Evolutionary conservation across 2,329 filamentous ascomycete genomes (phyloP).

Genomic region (Cylindrodendrum hubeiense): DNA sequence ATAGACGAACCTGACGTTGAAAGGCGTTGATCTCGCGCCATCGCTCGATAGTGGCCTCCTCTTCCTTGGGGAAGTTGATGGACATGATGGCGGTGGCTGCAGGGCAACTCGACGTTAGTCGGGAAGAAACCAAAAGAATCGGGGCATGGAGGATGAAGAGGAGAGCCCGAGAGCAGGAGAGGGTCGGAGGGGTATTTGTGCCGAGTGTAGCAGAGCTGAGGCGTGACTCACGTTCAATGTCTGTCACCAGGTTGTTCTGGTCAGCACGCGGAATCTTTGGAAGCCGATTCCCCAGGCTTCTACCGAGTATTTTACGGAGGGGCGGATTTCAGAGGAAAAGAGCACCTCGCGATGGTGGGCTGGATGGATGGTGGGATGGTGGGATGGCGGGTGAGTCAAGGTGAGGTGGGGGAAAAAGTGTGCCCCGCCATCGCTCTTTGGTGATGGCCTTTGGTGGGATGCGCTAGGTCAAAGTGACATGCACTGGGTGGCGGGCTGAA

Average conservation of each 20-base stretch:
- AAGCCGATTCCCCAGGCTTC: conserved; percentile 31
- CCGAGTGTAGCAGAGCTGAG: neutral
- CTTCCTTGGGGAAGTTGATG: conserved; percentile 93
- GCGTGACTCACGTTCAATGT: conserved; percentile 22
- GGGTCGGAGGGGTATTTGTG: neutral
- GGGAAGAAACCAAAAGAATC: neutral
- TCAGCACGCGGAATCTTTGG: conserved; percentile 30
- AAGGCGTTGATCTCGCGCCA: conserved; percentile 97
- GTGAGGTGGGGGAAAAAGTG: conserved; percentile 39
- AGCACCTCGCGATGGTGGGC: conserved; percentile 40
- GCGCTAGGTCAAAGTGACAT: neutral
- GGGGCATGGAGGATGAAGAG: neutral
- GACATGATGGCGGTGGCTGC: conserved; percentile 67
- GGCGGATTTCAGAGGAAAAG: conserved; percentile 42
- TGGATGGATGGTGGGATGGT: conserved; percentile 37
- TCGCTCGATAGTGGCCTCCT: conserved; percentile 84
- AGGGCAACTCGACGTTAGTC: neutral
- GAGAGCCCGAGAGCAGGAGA: neutral
- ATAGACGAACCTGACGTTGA: conserved; percentile 75
- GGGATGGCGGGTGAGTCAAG: conserved; percentile 43
- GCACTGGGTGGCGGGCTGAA: neutral
- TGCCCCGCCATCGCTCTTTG: conserved; percentile 39
- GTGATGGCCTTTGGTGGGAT: neutral
- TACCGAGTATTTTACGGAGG: conserved; percentile 37
- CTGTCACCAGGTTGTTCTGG: conserved; percentile 28